Conservation (phyloP, 2,329 filamentous ascomycete species). For the Pleomassaria siparia region DNA sequence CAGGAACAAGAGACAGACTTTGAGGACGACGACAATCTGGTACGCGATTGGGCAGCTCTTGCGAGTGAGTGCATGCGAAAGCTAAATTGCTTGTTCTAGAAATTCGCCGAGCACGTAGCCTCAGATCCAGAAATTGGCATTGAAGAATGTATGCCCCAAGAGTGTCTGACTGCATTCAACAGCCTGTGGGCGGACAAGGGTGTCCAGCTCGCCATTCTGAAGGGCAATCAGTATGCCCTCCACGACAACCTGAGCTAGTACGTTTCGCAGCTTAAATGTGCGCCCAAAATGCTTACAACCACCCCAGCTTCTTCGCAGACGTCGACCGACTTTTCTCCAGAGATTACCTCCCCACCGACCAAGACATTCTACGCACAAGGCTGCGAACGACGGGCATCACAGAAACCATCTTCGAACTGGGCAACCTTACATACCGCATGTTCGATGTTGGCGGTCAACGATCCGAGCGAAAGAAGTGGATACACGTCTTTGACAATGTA, state of each 20-base stretch:
- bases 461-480: constrained; percentile 96
- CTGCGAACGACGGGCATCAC: constrained; percentile 93
- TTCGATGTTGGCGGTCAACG: constrained; percentile 92
- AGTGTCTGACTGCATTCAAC: constrained; percentile 80
- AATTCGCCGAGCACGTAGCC: constrained; percentile 74
- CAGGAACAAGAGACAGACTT: constrained; percentile 78
- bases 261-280: constrained; percentile 32
- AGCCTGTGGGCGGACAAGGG: constrained; percentile 80
- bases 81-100: constrained; percentile 54
- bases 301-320: constrained; percentile 73
- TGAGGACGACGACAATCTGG: constrained; percentile 76
- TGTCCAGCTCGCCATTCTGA: constrained; percentile 82
- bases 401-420: constrained; percentile 90
- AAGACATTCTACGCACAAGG: constrained; percentile 89
- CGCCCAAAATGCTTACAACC: constrained; percentile 19
- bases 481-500: constrained; percentile 93
- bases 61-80: not conserved
- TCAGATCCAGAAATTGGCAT: constrained; percentile 80
- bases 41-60: constrained; percentile 46
- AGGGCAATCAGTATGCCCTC: constrained; percentile 94
- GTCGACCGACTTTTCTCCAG: constrained; percentile 64
- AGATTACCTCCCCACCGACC: constrained; percentile 85
- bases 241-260: constrained; percentile 96
- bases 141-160: constrained; percentile 75
- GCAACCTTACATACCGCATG: constrained; percentile 93